Percentiles rank a stretch among this genome's conserved stretches.
phyloP scores from a whole-genome alignment of 176 grass and related monocot genomes.

The Avena atlantica region DNA sequence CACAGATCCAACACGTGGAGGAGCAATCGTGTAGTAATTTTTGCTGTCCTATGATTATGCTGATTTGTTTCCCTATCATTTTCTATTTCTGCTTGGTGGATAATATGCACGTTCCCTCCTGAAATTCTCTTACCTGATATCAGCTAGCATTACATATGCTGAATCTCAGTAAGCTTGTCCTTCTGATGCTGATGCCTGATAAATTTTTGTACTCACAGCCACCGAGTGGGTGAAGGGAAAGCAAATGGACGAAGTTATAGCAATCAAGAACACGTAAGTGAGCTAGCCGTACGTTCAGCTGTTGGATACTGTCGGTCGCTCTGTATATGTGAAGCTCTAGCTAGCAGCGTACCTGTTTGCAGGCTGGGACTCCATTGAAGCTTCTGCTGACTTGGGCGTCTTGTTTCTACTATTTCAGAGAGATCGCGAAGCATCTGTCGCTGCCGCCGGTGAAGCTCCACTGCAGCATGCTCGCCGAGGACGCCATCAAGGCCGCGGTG shows the following conservation, averaged over 20 bases:
- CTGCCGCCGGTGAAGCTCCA: slow-evolving; percentile 94
- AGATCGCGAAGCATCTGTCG: slow-evolving; percentile 89
- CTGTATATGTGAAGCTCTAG: too few species aligned
- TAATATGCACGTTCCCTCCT: not conserved
- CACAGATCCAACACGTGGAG: not conserved
- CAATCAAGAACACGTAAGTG: slow-evolving; percentile 81
- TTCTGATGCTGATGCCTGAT: not conserved
- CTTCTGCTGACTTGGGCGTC: not conserved
- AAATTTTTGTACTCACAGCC: slow-evolving; percentile 49
- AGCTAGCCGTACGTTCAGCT: not conserved
- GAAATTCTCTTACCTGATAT: not conserved
- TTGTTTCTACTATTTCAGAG: slow-evolving; percentile 46
- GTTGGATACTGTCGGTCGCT: not conserved
- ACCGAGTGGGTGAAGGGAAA: slow-evolving; percentile 93
- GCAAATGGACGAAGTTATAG: slow-evolving; percentile 72
- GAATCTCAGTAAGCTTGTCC: not conserved
- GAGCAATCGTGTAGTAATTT: not conserved
- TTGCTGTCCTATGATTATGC: not conserved
- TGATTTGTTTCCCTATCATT: too few species aligned
- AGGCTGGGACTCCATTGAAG: too few species aligned
- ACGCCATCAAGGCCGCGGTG: slow-evolving; percentile 89
- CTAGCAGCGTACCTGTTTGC: too few species aligned
- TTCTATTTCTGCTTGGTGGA: not conserved
- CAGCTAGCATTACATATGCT: too few species aligned
- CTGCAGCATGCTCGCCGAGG: slow-evolving; percentile 98